Evolutionary conservation across 2,329 filamentous ascomycete genomes (phyloP), one percentile per base, ranked within the genome.

Genomic region (Botrytis galanthina): DNA sequence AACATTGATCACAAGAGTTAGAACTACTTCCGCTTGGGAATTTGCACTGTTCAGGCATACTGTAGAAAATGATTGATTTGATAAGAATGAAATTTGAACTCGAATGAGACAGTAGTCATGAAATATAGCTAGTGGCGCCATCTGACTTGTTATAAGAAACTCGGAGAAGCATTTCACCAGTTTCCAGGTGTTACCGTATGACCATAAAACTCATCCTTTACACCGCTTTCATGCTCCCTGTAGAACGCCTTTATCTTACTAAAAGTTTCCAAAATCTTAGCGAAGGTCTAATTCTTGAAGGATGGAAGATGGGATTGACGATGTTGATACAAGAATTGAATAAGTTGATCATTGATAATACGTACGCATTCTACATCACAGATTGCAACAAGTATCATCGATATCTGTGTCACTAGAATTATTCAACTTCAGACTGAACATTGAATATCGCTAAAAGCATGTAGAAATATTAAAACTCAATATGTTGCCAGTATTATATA

Each of bases 1-100:
- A 62, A 62, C 60, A 62, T 62, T 62, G 60, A 42, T 62, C 60
- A 8, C 60, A 62, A n/a, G 60, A 35, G 42, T 62, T 62, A n/a
- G 60, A 62, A 62, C 22, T 62, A 42, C 60, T 42, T 62, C 60
- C 60, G 22, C 22, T n/a, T 16, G 32, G 22, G 60, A 37, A 37
- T 9, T 62, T 62, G 37, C 32, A 39, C 22, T 62, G 35, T n/a
- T 48, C 54, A 57, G 60, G 60, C 60, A 62, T 62, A n/a, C 20
- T 62, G 60, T 37, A 26, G 22, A 22, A 10, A 39, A 62, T 5
- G 8, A 26, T 22, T 39, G 22, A 26, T 16, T 16, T 39, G 22
- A 62, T n/a, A n/a, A 37, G 22, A n/a, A 39, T 61, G 6, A 61
- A 16, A n/a, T n/a, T 39, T 26, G 22, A 26, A 62, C 35, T 35